These are phyloP conservation scores for Clarireedia paspali DNA, from an alignment of 2,329 filamentous ascomycete species.

Conservation along the genomic window DNA sequence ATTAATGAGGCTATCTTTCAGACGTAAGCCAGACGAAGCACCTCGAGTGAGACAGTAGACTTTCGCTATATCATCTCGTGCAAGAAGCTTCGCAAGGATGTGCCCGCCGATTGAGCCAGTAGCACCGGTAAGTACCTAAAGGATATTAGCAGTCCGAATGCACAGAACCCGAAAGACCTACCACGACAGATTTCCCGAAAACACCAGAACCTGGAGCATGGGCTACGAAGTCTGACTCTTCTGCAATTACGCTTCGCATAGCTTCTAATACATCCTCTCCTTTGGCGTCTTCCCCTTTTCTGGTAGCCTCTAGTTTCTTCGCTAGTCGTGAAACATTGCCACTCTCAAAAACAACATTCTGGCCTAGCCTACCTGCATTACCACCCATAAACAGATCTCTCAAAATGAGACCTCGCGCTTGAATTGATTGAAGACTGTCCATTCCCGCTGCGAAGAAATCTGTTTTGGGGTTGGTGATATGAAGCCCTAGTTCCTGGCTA, in stretches of 20 bases:
- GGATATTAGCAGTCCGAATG: background rate
- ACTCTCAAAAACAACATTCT: constrained; percentile 52
- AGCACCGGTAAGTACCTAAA: constrained; percentile 49
- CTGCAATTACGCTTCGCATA: constrained; percentile 39
- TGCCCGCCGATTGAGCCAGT: constrained; percentile 58
- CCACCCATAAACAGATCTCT: constrained; percentile 41
- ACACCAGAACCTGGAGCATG: background rate
- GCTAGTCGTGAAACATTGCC: constrained; percentile 40
- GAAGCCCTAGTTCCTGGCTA: constrained; percentile 2
- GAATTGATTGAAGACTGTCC: constrained; percentile 50
- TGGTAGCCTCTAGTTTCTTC: constrained; percentile 35
- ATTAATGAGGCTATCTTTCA: constrained; percentile 27
- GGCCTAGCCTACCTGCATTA: constrained; percentile 33
- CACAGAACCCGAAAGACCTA: background rate
- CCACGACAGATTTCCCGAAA: background rate
- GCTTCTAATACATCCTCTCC: constrained; percentile 26
- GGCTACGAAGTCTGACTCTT: constrained; percentile 32
- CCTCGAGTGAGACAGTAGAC: constrained; percentile 45
- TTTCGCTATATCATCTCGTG: constrained; percentile 44
- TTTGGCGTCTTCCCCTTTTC: constrained; percentile 9
- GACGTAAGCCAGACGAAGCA: constrained; percentile 28
- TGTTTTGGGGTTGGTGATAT: constrained; percentile 21
- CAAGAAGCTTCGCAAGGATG: constrained; percentile 47
- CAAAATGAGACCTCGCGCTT: constrained; percentile 43
- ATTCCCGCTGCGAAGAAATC: constrained; percentile 52